phyloP scores from a whole-genome alignment of 2,329 filamentous ascomycete genomes.

The Septoria linicola region DNA sequence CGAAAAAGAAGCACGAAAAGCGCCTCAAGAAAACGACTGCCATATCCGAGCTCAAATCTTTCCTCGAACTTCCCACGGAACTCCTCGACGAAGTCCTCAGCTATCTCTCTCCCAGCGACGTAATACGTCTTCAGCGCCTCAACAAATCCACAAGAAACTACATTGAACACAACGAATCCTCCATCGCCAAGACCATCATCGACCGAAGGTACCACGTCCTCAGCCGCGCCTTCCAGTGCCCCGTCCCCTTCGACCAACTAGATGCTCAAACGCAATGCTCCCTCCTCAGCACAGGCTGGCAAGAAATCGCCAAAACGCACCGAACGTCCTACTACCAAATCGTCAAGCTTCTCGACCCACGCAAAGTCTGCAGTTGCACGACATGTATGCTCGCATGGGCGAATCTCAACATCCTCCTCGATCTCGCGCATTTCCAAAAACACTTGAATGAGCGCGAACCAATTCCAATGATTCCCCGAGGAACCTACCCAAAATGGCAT shows the following conservation, averaged over 20 bases:
- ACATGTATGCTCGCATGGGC: slow-evolving; percentile 60
- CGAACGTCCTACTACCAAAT: slow-evolving; percentile 57
- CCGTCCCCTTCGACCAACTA: slow-evolving; percentile 46
- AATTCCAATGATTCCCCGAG: slow-evolving; percentile 53
- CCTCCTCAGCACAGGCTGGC: slow-evolving; percentile 45
- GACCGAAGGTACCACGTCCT: slow-evolving; percentile 52
- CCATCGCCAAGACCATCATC: slow-evolving; percentile 49
- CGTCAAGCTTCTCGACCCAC: slow-evolving; percentile 48
- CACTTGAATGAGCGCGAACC: slow-evolving; percentile 53
- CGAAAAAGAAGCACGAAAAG: slow-evolving; percentile 42
- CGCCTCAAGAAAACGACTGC: slow-evolving; percentile 34
- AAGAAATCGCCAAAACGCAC: slow-evolving; percentile 48
- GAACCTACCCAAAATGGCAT: slow-evolving; percentile 54
- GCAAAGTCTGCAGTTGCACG: slow-evolving; percentile 56
- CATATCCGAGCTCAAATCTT: slow-evolving; percentile 36
- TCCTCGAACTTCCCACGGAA: slow-evolving; percentile 55
- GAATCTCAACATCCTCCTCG: slow-evolving; percentile 54
- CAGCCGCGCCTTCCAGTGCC: slow-evolving; percentile 53
- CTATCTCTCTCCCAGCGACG: slow-evolving; percentile 52
- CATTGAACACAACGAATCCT: slow-evolving; percentile 46
- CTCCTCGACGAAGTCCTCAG: slow-evolving; percentile 51
- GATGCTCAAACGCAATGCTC: slow-evolving; percentile 32
- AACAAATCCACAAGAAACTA: slow-evolving; percentile 46
- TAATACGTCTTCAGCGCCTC: slow-evolving; percentile 49
- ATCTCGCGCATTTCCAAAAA: slow-evolving; percentile 58